Conservation (phyloP, 441 rosid species). For the Euphorbia schlechtendalii region DNA sequence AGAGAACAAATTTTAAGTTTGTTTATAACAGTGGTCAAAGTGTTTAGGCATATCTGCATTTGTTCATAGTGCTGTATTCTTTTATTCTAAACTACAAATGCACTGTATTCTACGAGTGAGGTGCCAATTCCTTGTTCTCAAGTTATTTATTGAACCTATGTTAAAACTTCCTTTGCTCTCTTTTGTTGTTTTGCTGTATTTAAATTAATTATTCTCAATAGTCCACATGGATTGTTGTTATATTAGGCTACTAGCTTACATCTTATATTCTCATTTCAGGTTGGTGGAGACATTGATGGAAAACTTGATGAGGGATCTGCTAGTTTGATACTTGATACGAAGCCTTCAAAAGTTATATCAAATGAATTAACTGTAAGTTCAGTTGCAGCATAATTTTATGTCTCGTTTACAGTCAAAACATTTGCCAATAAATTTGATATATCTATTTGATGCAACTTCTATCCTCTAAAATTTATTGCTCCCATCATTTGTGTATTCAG, state of each 20-base stretch:
- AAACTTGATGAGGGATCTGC: slow-evolving; percentile 90
- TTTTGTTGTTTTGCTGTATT: neutral
- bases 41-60: neutral
- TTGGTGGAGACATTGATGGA: slow-evolving; percentile 69
- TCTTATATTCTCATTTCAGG: slow-evolving; percentile 38
- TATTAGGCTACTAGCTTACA: slow-evolving; percentile 7
- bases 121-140: too few species aligned
- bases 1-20: neutral
- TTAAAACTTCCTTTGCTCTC: neutral
- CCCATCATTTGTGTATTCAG: neutral
- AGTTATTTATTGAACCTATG: neutral
- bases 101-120: neutral
- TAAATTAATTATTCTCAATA: neutral
- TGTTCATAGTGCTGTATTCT: neutral
- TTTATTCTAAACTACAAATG: neutral
- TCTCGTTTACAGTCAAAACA: slow-evolving; percentile 3
- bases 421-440: neutral
- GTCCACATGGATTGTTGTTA: neutral
- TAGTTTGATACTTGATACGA: slow-evolving; percentile 78
- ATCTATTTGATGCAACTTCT: neutral
- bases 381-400: slow-evolving; percentile 10
- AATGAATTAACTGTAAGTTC: slow-evolving; percentile 87
- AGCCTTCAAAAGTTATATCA: slow-evolving; percentile 93
- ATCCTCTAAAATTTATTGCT: neutral
- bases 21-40: neutral